Percentiles rank a stretch among this genome's conserved stretches.
phyloP scores from a whole-genome alignment of 1,139 yeast genomes.

The Yamadazyma diospyri region DNA sequence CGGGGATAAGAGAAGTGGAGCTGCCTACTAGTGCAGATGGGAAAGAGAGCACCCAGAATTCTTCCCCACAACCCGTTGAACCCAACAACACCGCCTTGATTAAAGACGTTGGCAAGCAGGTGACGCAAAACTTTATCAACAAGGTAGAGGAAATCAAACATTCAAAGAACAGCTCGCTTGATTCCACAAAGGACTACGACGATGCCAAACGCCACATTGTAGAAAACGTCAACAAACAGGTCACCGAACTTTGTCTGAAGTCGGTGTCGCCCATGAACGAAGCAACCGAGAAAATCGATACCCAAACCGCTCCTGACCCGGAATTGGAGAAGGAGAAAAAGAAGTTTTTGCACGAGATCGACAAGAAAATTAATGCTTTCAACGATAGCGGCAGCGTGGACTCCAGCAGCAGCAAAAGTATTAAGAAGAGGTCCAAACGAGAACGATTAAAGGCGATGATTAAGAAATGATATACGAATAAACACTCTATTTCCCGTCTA shows the following conservation, averaged over 20 bases:
- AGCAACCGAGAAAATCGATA: not conserved
- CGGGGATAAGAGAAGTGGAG: constrained; percentile 1
- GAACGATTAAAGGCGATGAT: constrained; percentile 7
- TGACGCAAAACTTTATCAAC: constrained; percentile 15
- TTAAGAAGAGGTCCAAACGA: constrained; percentile 7
- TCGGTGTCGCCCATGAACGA: constrained; percentile 11
- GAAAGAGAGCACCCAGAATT: not conserved
- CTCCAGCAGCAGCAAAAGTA: constrained; percentile 2
- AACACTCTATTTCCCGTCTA: constrained; percentile 9
- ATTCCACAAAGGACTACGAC: constrained; percentile 8
- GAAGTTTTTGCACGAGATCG: constrained; percentile 8
- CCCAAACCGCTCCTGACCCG: constrained; percentile 2
- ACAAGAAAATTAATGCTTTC: constrained; percentile 7
- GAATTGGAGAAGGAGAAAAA: constrained; percentile 8
- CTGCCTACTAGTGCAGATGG: not conserved
- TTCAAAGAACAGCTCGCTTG: constrained; percentile 12
- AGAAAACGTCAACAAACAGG: constrained; percentile 15
- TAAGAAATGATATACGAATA: constrained; percentile 4
- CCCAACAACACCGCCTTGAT: constrained; percentile 8
- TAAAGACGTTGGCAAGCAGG: constrained; percentile 15
- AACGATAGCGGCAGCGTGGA: constrained; percentile 2
- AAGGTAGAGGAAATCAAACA: constrained; percentile 16
- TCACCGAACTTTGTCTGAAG: constrained; percentile 14
- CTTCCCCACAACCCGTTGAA: not conserved
- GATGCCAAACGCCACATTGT: constrained; percentile 14